These are phyloP conservation scores for Magnusiomyces tetraspermus DNA, from an alignment of 1,139 yeast species.

Conservation along the genomic window DNA sequence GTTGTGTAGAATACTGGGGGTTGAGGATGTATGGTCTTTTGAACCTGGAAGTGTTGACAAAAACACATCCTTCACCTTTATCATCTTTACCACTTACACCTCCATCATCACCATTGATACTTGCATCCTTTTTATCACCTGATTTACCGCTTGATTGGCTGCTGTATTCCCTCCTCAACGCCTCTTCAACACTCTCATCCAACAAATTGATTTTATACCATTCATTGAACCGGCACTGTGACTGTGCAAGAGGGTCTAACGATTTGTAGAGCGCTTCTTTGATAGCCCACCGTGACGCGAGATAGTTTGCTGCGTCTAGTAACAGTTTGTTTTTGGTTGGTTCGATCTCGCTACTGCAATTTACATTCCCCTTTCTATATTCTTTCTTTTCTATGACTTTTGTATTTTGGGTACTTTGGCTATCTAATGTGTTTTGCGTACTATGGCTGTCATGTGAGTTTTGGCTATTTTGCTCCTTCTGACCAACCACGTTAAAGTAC, in stretches of 20 bases:
- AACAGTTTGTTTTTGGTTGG: neutral
- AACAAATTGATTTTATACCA: constrained; percentile 43
- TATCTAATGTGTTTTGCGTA: no score
- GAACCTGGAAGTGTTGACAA: constrained; percentile 10
- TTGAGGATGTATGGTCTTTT: constrained; percentile 34
- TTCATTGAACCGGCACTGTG: constrained; percentile 43
- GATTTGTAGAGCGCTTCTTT: constrained; percentile 71
- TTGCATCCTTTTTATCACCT: neutral
- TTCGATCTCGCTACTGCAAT: neutral
- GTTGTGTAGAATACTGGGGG: constrained; percentile 17
- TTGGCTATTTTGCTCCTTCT: neutral
- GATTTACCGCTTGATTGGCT: constrained; percentile 7
- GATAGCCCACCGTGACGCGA: constrained; percentile 64
- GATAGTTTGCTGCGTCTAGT: constrained; percentile 24
- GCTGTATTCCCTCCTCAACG: constrained; percentile 6
- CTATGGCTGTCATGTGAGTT: neutral
- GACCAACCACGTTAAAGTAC: neutral
- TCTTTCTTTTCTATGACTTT: neutral
- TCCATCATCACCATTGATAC: neutral
- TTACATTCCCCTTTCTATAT: neutral
- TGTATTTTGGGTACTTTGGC: no score
- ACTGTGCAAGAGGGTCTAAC: constrained; percentile 43
- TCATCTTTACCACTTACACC: neutral
- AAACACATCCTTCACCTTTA: neutral
- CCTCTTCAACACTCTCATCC: neutral